Evolutionary conservation across 805 yeast species (phyloP).

Genomic region (Schwanniomyces yamadae): DNA sequence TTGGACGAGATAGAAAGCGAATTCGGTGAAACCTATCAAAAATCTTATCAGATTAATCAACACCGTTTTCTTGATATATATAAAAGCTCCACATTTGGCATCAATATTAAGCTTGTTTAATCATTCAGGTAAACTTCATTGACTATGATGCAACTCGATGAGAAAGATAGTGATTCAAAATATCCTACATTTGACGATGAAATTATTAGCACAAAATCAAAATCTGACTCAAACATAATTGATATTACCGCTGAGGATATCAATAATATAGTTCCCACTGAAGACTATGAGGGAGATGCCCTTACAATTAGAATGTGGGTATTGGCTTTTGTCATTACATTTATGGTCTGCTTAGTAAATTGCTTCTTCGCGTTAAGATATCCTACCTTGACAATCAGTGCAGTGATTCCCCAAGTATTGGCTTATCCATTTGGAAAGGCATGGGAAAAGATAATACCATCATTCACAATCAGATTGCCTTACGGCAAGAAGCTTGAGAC

Average conservation of each 20-base stretch:
- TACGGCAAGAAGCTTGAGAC: conserved; percentile 5
- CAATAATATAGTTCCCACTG: conserved; percentile 9
- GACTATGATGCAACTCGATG: too few species aligned
- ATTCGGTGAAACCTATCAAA: too few species aligned
- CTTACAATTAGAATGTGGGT: conserved; percentile 17
- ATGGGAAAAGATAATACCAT: conserved; percentile 10
- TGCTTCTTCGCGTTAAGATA: conserved; percentile 24
- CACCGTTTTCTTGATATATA: too few species aligned
- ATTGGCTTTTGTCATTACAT: conserved; percentile 16
- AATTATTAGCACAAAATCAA: too few species aligned
- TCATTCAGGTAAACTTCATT: too few species aligned
- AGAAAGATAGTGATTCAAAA: too few species aligned
- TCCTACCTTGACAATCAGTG: conserved; percentile 23
- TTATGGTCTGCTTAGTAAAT: conserved; percentile 14
- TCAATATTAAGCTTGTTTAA: too few species aligned
- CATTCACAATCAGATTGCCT: conserved; percentile 18
- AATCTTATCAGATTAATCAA: too few species aligned
- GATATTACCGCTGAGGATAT: conserved; percentile 9
- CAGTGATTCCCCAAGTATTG: conserved; percentile 23
- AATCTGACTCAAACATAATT: conserved; percentile 4
- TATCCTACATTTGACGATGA: too few species aligned
- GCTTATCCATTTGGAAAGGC: conserved; percentile 24
- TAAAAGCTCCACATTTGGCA: too few species aligned
- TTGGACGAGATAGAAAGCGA: too few species aligned
- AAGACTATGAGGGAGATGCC: conserved; percentile 7